Evolutionary conservation across 257 asterid genomes (phyloP).

Genomic region (Coffea canephora): DNA sequence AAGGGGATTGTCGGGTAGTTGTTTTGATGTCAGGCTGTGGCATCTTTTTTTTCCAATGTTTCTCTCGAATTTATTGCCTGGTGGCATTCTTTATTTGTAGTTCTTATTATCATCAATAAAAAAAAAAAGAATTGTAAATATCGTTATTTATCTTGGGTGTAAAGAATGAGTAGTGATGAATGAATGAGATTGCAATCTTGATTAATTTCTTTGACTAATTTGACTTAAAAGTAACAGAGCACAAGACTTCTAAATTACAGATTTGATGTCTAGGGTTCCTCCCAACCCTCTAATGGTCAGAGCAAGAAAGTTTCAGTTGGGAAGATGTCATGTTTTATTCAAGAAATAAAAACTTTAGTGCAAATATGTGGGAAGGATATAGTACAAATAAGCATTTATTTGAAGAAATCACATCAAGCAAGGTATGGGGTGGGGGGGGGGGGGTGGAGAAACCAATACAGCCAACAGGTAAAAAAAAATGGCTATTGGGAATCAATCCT

Average conservation of each 20-base stretch:
- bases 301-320: too few species aligned
- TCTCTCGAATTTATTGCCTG: not conserved
- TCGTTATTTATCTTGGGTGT: not conserved
- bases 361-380: too few species aligned
- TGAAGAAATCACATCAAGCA: not conserved
- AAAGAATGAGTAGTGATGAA: not conserved
- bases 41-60: not conserved
- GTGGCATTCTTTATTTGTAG: constrained; percentile 3
- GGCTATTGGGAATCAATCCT: not conserved
- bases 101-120: not conserved
- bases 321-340: too few species aligned
- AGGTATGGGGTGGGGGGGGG: too few species aligned
- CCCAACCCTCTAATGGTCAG: not conserved
- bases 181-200: too few species aligned
- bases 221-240: not conserved
- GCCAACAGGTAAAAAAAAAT: not conserved
- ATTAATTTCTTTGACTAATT: not conserved
- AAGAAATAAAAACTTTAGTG: not conserved
- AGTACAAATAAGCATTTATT: not conserved
- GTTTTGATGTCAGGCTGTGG: constrained; percentile 15
- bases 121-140: constrained; percentile 17
- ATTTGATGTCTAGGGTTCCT: not conserved
- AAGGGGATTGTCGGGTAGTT: constrained; percentile 15
- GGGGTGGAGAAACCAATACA: too few species aligned
- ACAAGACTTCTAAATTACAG: not conserved